A percentile compares a stretch with the other conserved stretches of the same genome.
phyloP scores from a whole-genome alignment of 768 basidiomycete species.

The Mycena indigotica region DNA sequence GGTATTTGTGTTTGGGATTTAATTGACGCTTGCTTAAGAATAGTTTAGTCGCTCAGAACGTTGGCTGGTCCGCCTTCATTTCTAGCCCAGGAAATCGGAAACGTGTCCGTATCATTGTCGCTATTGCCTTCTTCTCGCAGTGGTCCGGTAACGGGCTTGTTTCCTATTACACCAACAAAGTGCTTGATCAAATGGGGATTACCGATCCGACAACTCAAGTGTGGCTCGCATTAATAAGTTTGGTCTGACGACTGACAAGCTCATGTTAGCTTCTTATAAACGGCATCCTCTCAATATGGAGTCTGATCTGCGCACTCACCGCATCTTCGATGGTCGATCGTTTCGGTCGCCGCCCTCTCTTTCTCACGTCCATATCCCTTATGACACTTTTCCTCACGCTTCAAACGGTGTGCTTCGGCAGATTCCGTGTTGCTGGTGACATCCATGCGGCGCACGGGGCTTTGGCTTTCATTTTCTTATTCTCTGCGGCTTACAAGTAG shows the following conservation, averaged over 20 bases:
- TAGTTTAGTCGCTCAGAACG: conserved; percentile 39
- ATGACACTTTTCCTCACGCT: conserved; percentile 51
- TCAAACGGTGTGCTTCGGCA: conserved; percentile 49
- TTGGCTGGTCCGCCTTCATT: conserved; percentile 52
- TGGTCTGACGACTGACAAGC: too few species aligned
- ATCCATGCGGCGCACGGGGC: conserved; percentile 46
- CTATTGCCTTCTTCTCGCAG: conserved; percentile 54
- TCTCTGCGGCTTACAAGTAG: conserved; percentile 54
- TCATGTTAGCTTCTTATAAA: too few species aligned
- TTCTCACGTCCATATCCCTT: conserved; percentile 38
- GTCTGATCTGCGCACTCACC: conserved; percentile 49
- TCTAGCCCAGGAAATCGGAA: conserved; percentile 52
- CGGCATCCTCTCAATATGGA: conserved; percentile 63
- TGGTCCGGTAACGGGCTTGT: conserved; percentile 32
- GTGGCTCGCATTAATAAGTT: too few species aligned
- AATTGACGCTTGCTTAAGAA: conserved; percentile 46
- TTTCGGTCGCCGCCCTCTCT: conserved; percentile 54
- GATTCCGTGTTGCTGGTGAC: conserved; percentile 34
- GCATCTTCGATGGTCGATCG: conserved; percentile 57
- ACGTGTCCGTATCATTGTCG: conserved; percentile 54
- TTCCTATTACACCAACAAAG: conserved; percentile 52
- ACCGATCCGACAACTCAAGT: conserved; percentile 32
- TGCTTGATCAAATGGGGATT: conserved; percentile 51
- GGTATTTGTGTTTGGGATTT: conserved; percentile 39
- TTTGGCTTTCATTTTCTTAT: conserved; percentile 62